Conservation (phyloP, 1,284 basidiomycete genomes). For the Papiliotrema nemorosa region DNA sequence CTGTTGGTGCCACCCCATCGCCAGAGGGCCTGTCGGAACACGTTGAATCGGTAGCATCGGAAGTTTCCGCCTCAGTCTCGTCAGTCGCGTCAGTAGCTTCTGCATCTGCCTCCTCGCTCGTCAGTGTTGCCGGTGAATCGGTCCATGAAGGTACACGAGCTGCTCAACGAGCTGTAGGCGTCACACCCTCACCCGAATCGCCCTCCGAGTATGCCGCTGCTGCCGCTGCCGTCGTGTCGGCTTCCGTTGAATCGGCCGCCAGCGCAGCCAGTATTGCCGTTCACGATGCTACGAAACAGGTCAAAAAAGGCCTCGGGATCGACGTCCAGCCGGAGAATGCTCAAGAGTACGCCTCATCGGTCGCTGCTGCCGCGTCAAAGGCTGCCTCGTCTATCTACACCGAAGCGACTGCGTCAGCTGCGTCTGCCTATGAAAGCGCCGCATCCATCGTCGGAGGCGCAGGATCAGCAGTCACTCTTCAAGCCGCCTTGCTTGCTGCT, state of each 20-base stretch:
- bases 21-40: conserved; percentile 13
- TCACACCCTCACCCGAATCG: conserved; percentile 14
- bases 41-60: conserved; percentile 15
- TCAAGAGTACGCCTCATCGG: conserved; percentile 12
- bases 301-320: conserved; percentile 17
- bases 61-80: conserved; percentile 8
- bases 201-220: conserved; percentile 4
- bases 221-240: conserved; percentile 4
- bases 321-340: conserved; percentile 19
- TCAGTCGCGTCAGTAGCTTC: conserved; percentile 8
- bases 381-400: conserved; percentile 11
- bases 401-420: not conserved
- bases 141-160: conserved; percentile 21
- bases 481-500: not conserved
- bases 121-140: conserved; percentile 10
- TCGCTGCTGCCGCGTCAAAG: conserved; percentile 10
- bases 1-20: conserved; percentile 13
- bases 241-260: conserved; percentile 2
- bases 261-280: conserved; percentile 13
- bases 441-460: not conserved
- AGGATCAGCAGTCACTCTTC: not conserved
- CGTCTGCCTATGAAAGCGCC: not conserved
- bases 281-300: conserved; percentile 20
- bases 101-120: conserved; percentile 9
- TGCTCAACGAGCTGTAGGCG: conserved; percentile 17